Evolutionary conservation across 1,139 yeast species (phyloP).

Genomic region (Diutina catenulata): DNA sequence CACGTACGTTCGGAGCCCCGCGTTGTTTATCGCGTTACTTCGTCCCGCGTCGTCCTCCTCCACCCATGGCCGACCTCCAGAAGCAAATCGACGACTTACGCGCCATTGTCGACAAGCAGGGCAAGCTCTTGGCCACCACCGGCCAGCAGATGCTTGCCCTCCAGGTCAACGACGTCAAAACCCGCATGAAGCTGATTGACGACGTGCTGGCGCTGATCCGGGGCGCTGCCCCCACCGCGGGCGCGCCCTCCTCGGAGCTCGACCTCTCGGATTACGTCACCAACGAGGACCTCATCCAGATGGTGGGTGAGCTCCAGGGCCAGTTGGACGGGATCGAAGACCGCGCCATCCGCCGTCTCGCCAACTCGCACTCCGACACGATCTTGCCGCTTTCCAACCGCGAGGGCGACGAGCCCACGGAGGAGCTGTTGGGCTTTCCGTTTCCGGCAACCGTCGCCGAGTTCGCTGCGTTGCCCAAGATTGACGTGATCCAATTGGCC

Average conservation of each 20-base stretch:
- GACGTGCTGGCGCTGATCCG: slow-evolving; percentile 6
- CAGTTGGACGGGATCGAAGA: slow-evolving; percentile 69
- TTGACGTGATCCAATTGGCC: slow-evolving; percentile 39
- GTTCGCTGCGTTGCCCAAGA: slow-evolving; percentile 34
- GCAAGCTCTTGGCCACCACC: slow-evolving; percentile 38
- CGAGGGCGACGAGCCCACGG: slow-evolving; percentile 59
- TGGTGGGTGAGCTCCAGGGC: slow-evolving; percentile 78
- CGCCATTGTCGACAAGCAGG: slow-evolving; percentile 36
- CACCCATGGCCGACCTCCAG: slow-evolving; percentile 14
- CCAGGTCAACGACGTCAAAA: slow-evolving; percentile 43
- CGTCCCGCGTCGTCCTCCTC: background rate
- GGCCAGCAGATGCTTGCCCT: slow-evolving; percentile 66
- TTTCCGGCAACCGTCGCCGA: slow-evolving; percentile 55
- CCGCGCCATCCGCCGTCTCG: slow-evolving; percentile 46
- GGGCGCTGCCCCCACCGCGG: background rate
- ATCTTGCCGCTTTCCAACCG: slow-evolving; percentile 36
- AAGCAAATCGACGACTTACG: slow-evolving; percentile 36
- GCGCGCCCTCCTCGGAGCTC: slow-evolving; percentile 10
- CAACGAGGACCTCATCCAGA: slow-evolving; percentile 61
- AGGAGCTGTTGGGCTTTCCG: slow-evolving; percentile 7
- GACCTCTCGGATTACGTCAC: slow-evolving; percentile 57
- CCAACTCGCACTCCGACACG: slow-evolving; percentile 23
- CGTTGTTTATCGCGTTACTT: background rate
- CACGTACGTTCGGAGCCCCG: no score
- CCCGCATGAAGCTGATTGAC: slow-evolving; percentile 23